These are phyloP conservation scores for Pilaira anomala DNA, from an alignment of 192 early-diverging fungal genomes.

Conservation along the genomic window DNA sequence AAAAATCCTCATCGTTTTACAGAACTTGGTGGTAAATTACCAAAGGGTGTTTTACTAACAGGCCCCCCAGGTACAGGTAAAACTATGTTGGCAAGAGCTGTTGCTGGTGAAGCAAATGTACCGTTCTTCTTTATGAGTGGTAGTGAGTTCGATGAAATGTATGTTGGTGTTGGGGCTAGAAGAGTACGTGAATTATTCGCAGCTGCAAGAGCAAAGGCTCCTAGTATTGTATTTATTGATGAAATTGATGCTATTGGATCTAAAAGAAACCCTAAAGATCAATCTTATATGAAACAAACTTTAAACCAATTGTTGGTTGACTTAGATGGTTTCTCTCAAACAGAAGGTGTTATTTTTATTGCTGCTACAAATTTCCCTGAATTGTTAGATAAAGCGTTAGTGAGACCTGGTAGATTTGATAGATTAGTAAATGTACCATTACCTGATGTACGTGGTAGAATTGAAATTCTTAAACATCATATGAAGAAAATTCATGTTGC, in stretches of 20 bases:
- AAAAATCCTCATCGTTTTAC: conserved; percentile 90
- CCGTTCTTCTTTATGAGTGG: conserved; percentile 99
- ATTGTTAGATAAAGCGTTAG: conserved; percentile 92
- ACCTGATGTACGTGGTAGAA: conserved; percentile 95
- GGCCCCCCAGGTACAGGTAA: conserved; percentile 98
- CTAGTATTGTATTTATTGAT: conserved; percentile 97
- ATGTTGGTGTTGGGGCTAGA: conserved; percentile 93
- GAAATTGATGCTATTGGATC: conserved; percentile 98
- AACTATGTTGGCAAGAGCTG: conserved; percentile 92
- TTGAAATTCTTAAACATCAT: conserved; percentile 91
- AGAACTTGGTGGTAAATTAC: conserved; percentile 90
- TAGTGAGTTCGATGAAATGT: conserved; percentile 98
- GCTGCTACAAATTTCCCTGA: conserved; percentile 99
- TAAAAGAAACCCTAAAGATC: conserved; percentile 89
- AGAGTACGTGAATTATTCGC: conserved; percentile 85
- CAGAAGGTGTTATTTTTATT: conserved; percentile 96
- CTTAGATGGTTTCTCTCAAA: conserved; percentile 96
- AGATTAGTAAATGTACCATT: conserved; percentile 89
- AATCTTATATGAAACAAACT: conserved; percentile 97
- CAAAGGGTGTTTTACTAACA: conserved; percentile 86
- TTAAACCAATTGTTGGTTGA: conserved; percentile 99
- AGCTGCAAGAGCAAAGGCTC: conserved; percentile 71
- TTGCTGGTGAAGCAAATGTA: conserved; percentile 96
- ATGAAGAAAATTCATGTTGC: conserved; percentile 73
- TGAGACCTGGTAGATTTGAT: conserved; percentile 97